phyloP scores from a whole-genome alignment of 2,329 filamentous ascomycete species.

The Atkinsonella hypoxylon region DNA sequence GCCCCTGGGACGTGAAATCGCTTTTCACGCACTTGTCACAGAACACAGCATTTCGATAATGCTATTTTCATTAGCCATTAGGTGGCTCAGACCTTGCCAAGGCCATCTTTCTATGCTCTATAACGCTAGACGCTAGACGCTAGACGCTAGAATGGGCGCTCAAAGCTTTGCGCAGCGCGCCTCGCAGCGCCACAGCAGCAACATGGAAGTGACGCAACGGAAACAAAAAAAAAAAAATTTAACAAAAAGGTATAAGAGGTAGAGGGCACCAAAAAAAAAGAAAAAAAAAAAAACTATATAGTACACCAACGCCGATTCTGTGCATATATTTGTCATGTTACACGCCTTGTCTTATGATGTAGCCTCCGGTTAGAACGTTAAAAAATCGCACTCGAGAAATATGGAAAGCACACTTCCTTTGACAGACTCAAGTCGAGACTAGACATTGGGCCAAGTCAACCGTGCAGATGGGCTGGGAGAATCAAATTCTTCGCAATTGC shows the following conservation, averaged over 20 bases:
- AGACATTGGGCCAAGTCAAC: not conserved
- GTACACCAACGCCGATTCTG: conserved; percentile 15
- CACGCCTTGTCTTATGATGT: not conserved
- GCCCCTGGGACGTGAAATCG: too few species aligned
- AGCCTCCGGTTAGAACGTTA: not conserved
- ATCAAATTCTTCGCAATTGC: too few species aligned
- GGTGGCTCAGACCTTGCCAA: not conserved
- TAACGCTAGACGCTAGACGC: too few species aligned
- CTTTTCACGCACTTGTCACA: not conserved
- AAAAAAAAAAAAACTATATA: not conserved
- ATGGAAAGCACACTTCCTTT: not conserved
- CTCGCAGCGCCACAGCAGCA: not conserved
- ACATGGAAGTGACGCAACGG: not conserved
- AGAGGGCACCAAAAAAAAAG: not conserved
- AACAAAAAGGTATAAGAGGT: too few species aligned
- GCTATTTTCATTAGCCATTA: not conserved
- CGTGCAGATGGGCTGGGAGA: too few species aligned
- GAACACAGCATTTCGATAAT: not conserved
- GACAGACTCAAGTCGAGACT: not conserved
- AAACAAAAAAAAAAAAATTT: not conserved
- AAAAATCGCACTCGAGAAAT: not conserved
- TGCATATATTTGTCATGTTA: conserved; percentile 4
- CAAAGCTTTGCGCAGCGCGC: not conserved
- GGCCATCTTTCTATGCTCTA: not conserved
- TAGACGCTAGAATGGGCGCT: too few species aligned